Percentiles rank a stretch among this genome's conserved stretches.
Conservation (phyloP, 177 flowering plant genomes). For the Telopea speciosissima region DNA sequence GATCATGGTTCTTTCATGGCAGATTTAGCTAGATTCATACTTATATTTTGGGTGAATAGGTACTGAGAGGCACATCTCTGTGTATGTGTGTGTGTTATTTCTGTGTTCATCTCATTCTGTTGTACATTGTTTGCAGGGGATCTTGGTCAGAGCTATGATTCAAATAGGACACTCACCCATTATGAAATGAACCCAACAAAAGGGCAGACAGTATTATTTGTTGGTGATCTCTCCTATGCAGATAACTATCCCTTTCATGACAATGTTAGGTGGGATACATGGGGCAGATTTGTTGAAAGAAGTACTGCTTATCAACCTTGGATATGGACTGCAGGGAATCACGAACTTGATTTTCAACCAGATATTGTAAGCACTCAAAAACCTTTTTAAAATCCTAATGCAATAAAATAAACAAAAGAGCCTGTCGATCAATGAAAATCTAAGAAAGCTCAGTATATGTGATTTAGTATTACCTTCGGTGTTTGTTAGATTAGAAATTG, state of each 20-base stretch:
- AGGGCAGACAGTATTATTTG: constrained; percentile 61
- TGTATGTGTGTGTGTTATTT: background rate
- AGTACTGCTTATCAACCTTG: constrained; percentile 80
- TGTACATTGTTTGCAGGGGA: constrained; percentile 45
- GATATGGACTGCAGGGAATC: constrained; percentile 86
- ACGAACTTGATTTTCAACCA: constrained; percentile 69
- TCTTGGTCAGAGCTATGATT: constrained; percentile 72
- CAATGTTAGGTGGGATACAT: constrained; percentile 70
- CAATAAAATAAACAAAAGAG: too few relatives aligned
- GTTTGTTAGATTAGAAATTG: too few relatives aligned
- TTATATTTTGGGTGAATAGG: background rate
- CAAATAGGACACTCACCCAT: constrained; percentile 59
- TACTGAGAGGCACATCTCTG: background rate
- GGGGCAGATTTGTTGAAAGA: constrained; percentile 75
- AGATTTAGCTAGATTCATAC: too few relatives aligned
- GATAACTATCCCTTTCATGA: constrained; percentile 62
- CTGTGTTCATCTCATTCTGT: constrained; percentile 1
- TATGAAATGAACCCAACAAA: constrained; percentile 49
- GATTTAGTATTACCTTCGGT: too few relatives aligned
- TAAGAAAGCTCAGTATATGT: too few relatives aligned
- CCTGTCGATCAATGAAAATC: too few relatives aligned
- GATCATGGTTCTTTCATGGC: background rate
- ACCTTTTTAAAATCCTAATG: background rate
- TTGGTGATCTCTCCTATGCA: constrained; percentile 82
- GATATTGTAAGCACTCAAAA: constrained; percentile 35